Evolutionary conservation across 768 basidiomycete species (phyloP).

Genomic region (Russula griseocarnosa): DNA sequence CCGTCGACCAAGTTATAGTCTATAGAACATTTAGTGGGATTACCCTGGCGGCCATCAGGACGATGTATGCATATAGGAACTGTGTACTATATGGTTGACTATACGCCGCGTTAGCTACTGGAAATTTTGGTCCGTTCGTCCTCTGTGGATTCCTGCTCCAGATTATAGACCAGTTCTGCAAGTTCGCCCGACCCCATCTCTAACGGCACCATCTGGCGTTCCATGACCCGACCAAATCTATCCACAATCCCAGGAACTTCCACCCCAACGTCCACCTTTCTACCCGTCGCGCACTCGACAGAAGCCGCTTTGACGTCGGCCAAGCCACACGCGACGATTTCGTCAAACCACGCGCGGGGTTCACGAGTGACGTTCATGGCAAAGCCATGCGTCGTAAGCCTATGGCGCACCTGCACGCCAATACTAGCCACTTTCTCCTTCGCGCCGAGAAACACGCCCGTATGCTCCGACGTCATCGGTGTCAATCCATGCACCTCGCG

Average conservation of each 20-base stretch:
- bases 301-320: slow-evolving; percentile 75
- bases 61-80: too few species aligned
- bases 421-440: slow-evolving; percentile 89
- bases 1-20: slow-evolving; percentile 13
- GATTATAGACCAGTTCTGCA: slow-evolving; percentile 29
- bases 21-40: background rate
- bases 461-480: slow-evolving; percentile 66
- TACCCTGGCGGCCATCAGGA: background rate
- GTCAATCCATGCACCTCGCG: slow-evolving; percentile 54
- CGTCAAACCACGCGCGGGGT: slow-evolving; percentile 80
- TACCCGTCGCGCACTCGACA: slow-evolving; percentile 47
- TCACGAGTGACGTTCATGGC: slow-evolving; percentile 84
- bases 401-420: slow-evolving; percentile 92
- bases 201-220: slow-evolving; percentile 33
- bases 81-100: too few species aligned
- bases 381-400: slow-evolving; percentile 94
- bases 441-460: slow-evolving; percentile 84
- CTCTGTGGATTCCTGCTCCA: slow-evolving; percentile 30
- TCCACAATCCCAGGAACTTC: slow-evolving; percentile 49
- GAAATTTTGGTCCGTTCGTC: slow-evolving; percentile 20
- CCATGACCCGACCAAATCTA: slow-evolving; percentile 33
- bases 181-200: slow-evolving; percentile 29
- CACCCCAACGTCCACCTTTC: slow-evolving; percentile 41
- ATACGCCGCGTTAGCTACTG: background rate
- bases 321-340: slow-evolving; percentile 88